These are phyloP conservation scores for Sordariomycetes sp. DNA, from an alignment of 2,329 filamentous ascomycete species.

Conservation along the genomic window DNA sequence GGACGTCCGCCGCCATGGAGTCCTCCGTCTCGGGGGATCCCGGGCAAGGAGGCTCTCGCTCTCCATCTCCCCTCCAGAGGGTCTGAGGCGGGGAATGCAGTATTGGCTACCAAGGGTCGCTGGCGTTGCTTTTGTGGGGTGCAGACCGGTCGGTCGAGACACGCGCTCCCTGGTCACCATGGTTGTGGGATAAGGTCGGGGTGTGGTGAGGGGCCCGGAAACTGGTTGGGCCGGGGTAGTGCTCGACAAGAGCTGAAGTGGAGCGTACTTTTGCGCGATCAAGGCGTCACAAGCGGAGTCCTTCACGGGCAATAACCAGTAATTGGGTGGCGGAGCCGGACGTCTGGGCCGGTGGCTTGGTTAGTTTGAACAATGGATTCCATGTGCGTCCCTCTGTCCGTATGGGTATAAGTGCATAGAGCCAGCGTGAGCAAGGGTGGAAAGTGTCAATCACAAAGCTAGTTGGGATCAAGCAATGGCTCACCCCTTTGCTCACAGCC, in stretches of 20 bases:
- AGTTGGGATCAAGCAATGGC: no score
- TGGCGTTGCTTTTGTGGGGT: neutral
- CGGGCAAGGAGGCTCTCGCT: neutral
- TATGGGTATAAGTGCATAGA: neutral
- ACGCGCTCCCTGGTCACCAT: neutral
- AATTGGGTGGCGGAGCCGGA: neutral
- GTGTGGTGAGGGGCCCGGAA: neutral
- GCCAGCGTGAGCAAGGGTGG: no score
- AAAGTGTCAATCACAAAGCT: no score
- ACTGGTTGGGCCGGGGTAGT: neutral
- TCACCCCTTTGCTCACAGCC: neutral
- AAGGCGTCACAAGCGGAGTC: no score
- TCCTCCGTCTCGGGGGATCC: neutral
- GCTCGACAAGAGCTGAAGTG: neutral
- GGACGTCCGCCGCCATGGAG: neutral
- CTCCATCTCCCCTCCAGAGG: neutral
- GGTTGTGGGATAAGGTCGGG: neutral
- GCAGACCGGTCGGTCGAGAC: neutral
- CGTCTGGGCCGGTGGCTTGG: neutral
- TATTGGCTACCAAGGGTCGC: neutral
- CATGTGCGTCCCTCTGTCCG: neutral
- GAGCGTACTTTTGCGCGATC: no score
- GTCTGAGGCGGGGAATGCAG: neutral
- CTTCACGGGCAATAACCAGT: neutral
- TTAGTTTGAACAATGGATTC: neutral